Percentiles rank a stretch among this genome's conserved stretches.
phyloP scores from a whole-genome alignment of 2,329 filamentous ascomycete species.

The Alternaria longipes region DNA sequence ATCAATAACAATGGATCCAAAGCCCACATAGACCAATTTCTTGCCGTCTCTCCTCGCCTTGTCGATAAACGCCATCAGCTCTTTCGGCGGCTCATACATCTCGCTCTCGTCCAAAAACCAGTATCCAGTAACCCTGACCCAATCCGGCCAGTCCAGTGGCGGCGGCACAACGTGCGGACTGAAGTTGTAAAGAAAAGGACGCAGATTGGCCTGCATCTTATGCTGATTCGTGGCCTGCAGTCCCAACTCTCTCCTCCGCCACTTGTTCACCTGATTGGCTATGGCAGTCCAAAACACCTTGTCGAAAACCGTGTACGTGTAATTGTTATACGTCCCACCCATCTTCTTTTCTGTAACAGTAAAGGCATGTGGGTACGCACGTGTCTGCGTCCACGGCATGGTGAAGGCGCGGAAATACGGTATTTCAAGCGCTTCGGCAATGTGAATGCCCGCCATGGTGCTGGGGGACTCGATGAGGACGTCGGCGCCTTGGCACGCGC shows the following conservation, averaged over 20 bases:
- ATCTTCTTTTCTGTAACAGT: slow-evolving; percentile 91
- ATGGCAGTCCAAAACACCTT: slow-evolving; percentile 97
- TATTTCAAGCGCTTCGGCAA: slow-evolving; percentile 89
- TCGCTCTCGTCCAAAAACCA: slow-evolving; percentile 89
- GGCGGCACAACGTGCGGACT: slow-evolving; percentile 93
- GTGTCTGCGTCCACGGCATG: slow-evolving; percentile 97
- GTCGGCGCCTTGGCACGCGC: slow-evolving; percentile 85
- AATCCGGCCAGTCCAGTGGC: slow-evolving; percentile 94
- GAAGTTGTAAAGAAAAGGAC: slow-evolving; percentile 99
- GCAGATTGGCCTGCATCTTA: slow-evolving; percentile 94
- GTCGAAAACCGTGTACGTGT: slow-evolving; percentile 96
- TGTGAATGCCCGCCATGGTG: slow-evolving; percentile 97
- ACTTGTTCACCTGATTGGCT: slow-evolving; percentile 88
- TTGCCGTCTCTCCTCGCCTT: slow-evolving; percentile 82
- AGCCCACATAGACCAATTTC: slow-evolving; percentile 96
- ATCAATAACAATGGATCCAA: slow-evolving; percentile 93
- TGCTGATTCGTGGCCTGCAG: slow-evolving; percentile 83
- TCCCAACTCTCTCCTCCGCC: slow-evolving; percentile 82
- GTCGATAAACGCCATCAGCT: slow-evolving; percentile 83
- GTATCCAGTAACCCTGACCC: slow-evolving; percentile 96
- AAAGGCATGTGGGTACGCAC: slow-evolving; percentile 96
- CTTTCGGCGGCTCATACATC: slow-evolving; percentile 76
- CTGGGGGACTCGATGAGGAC: slow-evolving; percentile 94
- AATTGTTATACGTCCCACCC: slow-evolving; percentile 93
- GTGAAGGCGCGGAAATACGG: slow-evolving; percentile 98